These are phyloP conservation scores for Phytophthora kernoviae DNA, from an alignment of 352 stramenopile species.

Conservation along the genomic window DNA sequence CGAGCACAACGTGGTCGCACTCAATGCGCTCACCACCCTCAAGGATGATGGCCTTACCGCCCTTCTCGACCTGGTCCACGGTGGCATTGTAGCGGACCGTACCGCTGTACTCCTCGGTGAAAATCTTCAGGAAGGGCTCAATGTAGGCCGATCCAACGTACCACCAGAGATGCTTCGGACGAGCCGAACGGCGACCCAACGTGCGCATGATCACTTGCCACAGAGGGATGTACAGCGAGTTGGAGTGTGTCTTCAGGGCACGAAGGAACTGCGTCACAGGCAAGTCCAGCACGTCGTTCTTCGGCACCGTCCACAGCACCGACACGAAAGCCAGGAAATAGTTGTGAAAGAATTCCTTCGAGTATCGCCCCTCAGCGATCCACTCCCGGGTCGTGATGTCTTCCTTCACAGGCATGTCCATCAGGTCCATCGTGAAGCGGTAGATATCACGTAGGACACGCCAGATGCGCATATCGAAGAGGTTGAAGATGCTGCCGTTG, in stretches of 20 bases:
- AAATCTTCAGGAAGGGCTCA: constrained; percentile 75
- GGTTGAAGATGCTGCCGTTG: constrained; percentile 38
- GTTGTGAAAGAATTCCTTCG: constrained; percentile 73
- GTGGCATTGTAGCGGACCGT: constrained; percentile 68
- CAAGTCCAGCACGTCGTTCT: constrained; percentile 69
- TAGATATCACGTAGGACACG: constrained; percentile 78
- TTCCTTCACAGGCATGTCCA: constrained; percentile 69
- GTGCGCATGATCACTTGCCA: constrained; percentile 74
- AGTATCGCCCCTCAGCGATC: constrained; percentile 56
- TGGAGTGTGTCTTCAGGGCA: constrained; percentile 77
- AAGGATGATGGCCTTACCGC: constrained; percentile 66
- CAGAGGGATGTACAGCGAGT: constrained; percentile 79
- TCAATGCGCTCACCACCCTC: constrained; percentile 61
- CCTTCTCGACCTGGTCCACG: constrained; percentile 58
- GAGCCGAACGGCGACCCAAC: constrained; percentile 60
- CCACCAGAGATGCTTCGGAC: constrained; percentile 73
- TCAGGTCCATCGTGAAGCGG: constrained; percentile 74
- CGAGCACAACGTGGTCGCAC: constrained; percentile 78
- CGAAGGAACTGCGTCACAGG: constrained; percentile 75
- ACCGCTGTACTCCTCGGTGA: constrained; percentile 67
- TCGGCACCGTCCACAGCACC: constrained; percentile 78
- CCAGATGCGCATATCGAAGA: constrained; percentile 73
- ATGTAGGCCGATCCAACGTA: constrained; percentile 79
- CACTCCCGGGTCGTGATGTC: constrained; percentile 68
- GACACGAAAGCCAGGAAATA: constrained; percentile 78